A percentile compares a stretch with the other conserved stretches of the same genome.
Conservation (phyloP, 371 early-diverging fungal species). For the Nosema muscidifuracis region DNA sequence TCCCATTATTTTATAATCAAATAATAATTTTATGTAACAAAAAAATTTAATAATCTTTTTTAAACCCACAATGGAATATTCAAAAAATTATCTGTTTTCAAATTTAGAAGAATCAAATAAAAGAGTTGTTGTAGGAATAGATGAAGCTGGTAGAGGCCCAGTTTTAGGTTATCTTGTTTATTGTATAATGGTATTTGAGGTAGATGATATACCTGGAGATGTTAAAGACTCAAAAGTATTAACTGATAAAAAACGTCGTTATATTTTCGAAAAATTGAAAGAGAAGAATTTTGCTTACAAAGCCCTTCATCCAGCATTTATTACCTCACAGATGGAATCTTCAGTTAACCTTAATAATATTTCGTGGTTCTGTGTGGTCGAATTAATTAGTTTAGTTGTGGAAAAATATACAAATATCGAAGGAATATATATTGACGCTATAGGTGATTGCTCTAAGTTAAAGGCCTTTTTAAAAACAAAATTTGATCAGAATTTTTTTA, state of each 20-base stretch:
- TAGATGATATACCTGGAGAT: neutral
- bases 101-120: neutral
- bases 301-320: slow-evolving; percentile 49
- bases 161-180: slow-evolving; percentile 70
- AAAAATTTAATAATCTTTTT: too few relatives aligned
- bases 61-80: neutral
- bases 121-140: slow-evolving; percentile 71
- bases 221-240: slow-evolving; percentile 62
- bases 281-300: slow-evolving; percentile 66
- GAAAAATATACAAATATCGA: slow-evolving; percentile 28
- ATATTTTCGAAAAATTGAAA: slow-evolving; percentile 66
- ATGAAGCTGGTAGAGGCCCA: slow-evolving; percentile 97
- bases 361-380: slow-evolving; percentile 74
- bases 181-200: slow-evolving; percentile 37
- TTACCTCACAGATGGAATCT: slow-evolving; percentile 53
- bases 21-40: too few relatives aligned
- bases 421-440: slow-evolving; percentile 78
- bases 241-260: slow-evolving; percentile 67
- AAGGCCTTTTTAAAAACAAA: slow-evolving; percentile 71
- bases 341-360: slow-evolving; percentile 75
- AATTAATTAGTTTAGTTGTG: slow-evolving; percentile 34
- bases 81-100: neutral
- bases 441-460: slow-evolving; percentile 80
- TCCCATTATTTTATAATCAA: too few relatives aligned
- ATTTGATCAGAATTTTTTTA: slow-evolving; percentile 68